These are phyloP conservation scores for Trichoderma afroharzianum DNA, from an alignment of 2,329 filamentous ascomycete species.

Conservation along the genomic window DNA sequence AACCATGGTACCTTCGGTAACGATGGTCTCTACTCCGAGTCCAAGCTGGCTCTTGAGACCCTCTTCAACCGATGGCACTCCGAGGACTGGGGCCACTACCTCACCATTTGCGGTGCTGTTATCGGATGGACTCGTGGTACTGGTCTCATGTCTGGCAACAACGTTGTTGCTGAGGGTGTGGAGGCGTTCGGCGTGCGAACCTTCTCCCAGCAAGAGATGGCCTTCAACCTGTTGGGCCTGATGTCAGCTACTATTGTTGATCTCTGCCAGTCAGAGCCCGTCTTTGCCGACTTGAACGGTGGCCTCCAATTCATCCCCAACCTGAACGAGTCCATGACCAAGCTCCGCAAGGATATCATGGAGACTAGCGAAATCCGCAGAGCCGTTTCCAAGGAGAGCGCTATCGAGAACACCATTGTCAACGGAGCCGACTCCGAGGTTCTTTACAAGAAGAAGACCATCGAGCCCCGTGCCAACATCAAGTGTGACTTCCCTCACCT, in stretches of 20 bases:
- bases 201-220: conserved; percentile 99
- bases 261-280: conserved; percentile 90
- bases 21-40: conserved; percentile 97
- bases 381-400: conserved; percentile 91
- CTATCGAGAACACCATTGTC: conserved; percentile 95
- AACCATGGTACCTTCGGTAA: conserved; percentile 99
- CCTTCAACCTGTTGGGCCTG: conserved; percentile 93
- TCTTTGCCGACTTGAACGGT: conserved; percentile 96
- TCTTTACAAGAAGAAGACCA: conserved; percentile 89
- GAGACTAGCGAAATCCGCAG: conserved; percentile 91
- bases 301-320: conserved; percentile 97
- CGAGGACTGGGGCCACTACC: conserved; percentile 94
- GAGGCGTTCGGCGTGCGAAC: conserved; percentile 96
- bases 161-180: conserved; percentile 93
- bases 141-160: conserved; percentile 96
- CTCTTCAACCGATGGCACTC: conserved; percentile 98
- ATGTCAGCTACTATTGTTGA: conserved; percentile 95
- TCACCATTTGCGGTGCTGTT: conserved; percentile 96
- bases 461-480: conserved; percentile 94
- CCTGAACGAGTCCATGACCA: conserved; percentile 90
- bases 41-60: conserved; percentile 93
- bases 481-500: conserved; percentile 93
- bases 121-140: conserved; percentile 99
- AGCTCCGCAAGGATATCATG: conserved; percentile 88
- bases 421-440: conserved; percentile 91